Evolutionary conservation across 1,284 basidiomycete species (phyloP), one percentile per base, ranked within the genome.

Genomic region (Cutaneotrichosporon cyanovorans): DNA sequence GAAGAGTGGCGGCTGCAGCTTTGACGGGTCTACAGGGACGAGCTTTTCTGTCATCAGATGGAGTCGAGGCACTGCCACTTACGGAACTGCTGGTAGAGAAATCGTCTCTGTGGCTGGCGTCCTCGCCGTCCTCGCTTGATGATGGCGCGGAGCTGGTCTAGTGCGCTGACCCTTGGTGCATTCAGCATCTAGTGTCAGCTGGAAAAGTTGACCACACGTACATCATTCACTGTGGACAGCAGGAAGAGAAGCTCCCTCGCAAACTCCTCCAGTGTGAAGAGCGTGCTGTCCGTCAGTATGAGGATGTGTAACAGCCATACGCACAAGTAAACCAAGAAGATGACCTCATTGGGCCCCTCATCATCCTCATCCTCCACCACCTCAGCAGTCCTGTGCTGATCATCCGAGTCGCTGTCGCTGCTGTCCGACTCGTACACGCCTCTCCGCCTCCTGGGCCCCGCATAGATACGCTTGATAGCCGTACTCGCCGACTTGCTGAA

Each of bases 191-290:
- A 45, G 3, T 2, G 37, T 48, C n/a, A 45, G 49, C 30, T 45
- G 36, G 5, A 11, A 16, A n/a, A 1, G 16, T 5, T 12, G 3
- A 3, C 1, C 3, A 7, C 10, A 37, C 46, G 46, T 15, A 68
- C 66, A 46, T 84, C 77, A 42, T 80, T 76, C 76, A 91, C 84
- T 0, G 87, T 83, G 61, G 90, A 85, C 0, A 88, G 76, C 4
- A 95, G 78, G 33, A 81, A 82, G 36, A 84, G 76, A 38, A 92
- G 72, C 66, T 95, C 91, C 49, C 78, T 75, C 6, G 86, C 80
- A 63, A 93, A 93, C 64, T 95, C 91, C 69, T 95, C 88, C 36
- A 93, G 69, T 0, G 88, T 92, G 69, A 93, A 95, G 50, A 92
- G 84, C 70, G 90, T 91, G 73, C 88, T 91, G 54, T n/a, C n/a